phyloP scores from a whole-genome alignment of 2,329 filamentous ascomycete species.

The Talaromyces sp. region DNA sequence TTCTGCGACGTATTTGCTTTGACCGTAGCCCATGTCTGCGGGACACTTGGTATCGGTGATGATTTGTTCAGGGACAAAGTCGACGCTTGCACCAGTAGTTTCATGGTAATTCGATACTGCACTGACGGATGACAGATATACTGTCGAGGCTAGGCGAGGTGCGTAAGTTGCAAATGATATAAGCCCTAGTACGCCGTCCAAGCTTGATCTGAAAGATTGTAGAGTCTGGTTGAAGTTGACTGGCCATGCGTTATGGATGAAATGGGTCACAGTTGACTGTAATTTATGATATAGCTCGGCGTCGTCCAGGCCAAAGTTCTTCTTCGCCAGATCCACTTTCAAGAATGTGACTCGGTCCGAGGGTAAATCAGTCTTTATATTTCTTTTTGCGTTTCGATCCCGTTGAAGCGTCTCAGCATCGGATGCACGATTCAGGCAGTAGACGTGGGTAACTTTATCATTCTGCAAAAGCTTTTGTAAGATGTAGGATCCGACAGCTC shows the following conservation, averaged over 20 bases:
- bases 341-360: constrained; percentile 10
- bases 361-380: background rate
- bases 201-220: constrained; percentile 4
- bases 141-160: background rate
- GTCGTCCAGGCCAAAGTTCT: background rate
- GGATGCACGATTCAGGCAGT: constrained; percentile 8
- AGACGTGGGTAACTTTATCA: background rate
- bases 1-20: constrained; percentile 12
- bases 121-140: constrained; percentile 7
- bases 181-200: constrained; percentile 8
- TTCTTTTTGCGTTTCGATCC: constrained; percentile 1
- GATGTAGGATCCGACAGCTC: constrained; percentile 10
- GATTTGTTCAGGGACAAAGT: constrained; percentile 4
- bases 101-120: constrained; percentile 1
- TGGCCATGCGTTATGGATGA: constrained; percentile 14
- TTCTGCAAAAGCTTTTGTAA: background rate
- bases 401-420: background rate
- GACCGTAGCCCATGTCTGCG: constrained; percentile 9
- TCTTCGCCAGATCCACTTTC: constrained; percentile 1
- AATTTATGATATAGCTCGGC: background rate
- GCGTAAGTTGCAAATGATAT: constrained; percentile 1
- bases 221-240: constrained; percentile 13
- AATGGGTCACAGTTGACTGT: constrained; percentile 6
- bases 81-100: background rate
- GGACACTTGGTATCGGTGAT: background rate